phyloP scores from a whole-genome alignment of 768 basidiomycete species.

The Trametes gibbosa region DNA sequence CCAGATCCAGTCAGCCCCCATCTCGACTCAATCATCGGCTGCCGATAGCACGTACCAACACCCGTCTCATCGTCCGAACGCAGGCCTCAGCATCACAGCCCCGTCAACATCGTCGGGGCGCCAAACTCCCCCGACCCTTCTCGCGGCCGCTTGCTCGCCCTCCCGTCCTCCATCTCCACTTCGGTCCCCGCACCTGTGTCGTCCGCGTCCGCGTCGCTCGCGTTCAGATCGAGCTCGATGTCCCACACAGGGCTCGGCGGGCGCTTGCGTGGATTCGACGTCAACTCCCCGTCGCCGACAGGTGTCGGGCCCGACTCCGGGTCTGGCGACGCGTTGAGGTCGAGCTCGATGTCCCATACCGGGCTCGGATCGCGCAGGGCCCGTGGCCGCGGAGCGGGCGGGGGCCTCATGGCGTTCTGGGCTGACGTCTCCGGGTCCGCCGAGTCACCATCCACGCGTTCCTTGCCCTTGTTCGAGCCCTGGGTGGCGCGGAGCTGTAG shows the following conservation, averaged over 20 bases:
- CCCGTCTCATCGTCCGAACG: neutral
- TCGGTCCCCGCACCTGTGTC: neutral
- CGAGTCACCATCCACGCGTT: neutral
- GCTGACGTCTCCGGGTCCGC: neutral
- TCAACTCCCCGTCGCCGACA: neutral
- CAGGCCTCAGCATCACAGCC: neutral
- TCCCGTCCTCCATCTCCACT: neutral
- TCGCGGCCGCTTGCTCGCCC: constrained; percentile 8
- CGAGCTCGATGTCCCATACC: constrained; percentile 47
- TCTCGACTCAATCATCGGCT: neutral
- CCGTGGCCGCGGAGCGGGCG: constrained; percentile 9
- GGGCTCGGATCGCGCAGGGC: constrained; percentile 36
- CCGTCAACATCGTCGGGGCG: constrained; percentile 11
- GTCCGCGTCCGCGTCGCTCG: constrained; percentile 9
- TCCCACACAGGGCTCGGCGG: constrained; percentile 34
- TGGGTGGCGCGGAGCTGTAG: constrained; percentile 10
- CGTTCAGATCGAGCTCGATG: constrained; percentile 46
- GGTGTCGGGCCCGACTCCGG: constrained; percentile 17
- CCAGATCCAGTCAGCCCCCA: neutral
- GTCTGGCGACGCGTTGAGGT: constrained; percentile 32
- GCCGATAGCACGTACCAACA: neutral
- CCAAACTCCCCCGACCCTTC: constrained; percentile 18
- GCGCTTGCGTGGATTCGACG: constrained; percentile 12
- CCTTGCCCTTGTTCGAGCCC: constrained; percentile 7
- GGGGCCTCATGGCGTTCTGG: constrained; percentile 2